Evolutionary conservation across 1,139 yeast species (phyloP).

Genomic region (Wickerhamiella pararugosa): DNA sequence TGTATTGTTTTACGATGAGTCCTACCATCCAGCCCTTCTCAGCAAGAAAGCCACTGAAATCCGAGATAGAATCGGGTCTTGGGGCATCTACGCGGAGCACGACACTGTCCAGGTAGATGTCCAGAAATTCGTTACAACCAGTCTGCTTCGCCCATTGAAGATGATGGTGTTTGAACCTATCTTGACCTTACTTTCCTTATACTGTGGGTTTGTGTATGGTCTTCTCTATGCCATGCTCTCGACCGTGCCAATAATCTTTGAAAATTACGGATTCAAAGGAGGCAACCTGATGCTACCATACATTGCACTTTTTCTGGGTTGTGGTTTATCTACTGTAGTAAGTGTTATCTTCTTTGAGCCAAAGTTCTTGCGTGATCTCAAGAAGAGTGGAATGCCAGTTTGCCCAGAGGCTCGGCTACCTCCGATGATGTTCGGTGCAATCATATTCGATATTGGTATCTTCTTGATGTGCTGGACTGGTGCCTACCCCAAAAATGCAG

Average conservation of each 20-base stretch:
- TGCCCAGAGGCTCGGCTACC: constrained; percentile 42
- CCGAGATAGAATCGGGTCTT: constrained; percentile 31
- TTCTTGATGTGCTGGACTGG: constrained; percentile 52
- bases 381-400: constrained; percentile 25
- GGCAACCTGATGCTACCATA: constrained; percentile 31
- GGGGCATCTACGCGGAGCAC: constrained; percentile 10
- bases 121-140: constrained; percentile 9
- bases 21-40: constrained; percentile 33
- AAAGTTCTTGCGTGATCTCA: constrained; percentile 7
- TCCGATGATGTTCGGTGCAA: constrained; percentile 31
- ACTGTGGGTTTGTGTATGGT: constrained; percentile 42
- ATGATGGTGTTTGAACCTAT: constrained; percentile 37
- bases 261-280: constrained; percentile 28
- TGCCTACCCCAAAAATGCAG: constrained; percentile 17
- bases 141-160: constrained; percentile 33
- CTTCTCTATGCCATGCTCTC: constrained; percentile 44
- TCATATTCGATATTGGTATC: constrained; percentile 42
- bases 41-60: constrained; percentile 32
- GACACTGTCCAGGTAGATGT: constrained; percentile 7
- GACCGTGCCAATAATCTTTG: constrained; percentile 40
- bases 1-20: constrained; percentile 31
- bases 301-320: constrained; percentile 34
- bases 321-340: constrained; percentile 25
- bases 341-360: constrained; percentile 19
- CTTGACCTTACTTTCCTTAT: constrained; percentile 40